These are phyloP conservation scores for Neurospora sp. DNA, from an alignment of 495 filamentous ascomycete species.

Conservation along the genomic window DNA sequence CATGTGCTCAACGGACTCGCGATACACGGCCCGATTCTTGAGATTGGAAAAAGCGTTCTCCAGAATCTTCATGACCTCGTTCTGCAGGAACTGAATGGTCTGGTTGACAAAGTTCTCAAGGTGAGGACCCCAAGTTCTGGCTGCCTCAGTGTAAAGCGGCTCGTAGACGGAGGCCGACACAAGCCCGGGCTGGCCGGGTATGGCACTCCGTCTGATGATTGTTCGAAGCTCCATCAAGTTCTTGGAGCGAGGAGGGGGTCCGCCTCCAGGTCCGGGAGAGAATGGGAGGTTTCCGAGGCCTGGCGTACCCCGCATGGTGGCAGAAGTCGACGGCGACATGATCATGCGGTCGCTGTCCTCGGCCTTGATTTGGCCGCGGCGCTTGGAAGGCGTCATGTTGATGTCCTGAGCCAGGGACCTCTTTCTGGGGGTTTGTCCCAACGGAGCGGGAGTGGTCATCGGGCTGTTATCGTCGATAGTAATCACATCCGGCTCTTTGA, in stretches of 20 bases:
- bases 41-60: conserved; percentile 25
- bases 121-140: conserved; percentile 25
- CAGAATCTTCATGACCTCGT: conserved; percentile 20
- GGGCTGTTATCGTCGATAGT: conserved; percentile 18
- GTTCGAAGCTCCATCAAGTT: conserved; percentile 25
- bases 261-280: neutral
- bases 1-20: conserved; percentile 22
- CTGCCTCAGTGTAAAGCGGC: conserved; percentile 25
- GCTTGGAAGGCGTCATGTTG: neutral
- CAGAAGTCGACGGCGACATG: conserved; percentile 1
- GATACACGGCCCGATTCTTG: conserved; percentile 30
- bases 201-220: conserved; percentile 25
- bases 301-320: neutral
- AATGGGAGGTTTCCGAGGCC: neutral
- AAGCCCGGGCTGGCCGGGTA: conserved; percentile 34
- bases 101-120: conserved; percentile 23
- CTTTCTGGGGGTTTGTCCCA: conserved; percentile 6
- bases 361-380: conserved; percentile 8
- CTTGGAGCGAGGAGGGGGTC: neutral
- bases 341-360: conserved; percentile 3
- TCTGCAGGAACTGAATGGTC: conserved; percentile 24
- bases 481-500: conserved; percentile 17
- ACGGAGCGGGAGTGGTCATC: conserved; percentile 8
- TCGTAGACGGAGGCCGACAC: conserved; percentile 32
- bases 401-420: conserved; percentile 5